phyloP scores from a whole-genome alignment of 495 filamentous ascomycete genomes.

The Clohesyomyces aquaticus region DNA sequence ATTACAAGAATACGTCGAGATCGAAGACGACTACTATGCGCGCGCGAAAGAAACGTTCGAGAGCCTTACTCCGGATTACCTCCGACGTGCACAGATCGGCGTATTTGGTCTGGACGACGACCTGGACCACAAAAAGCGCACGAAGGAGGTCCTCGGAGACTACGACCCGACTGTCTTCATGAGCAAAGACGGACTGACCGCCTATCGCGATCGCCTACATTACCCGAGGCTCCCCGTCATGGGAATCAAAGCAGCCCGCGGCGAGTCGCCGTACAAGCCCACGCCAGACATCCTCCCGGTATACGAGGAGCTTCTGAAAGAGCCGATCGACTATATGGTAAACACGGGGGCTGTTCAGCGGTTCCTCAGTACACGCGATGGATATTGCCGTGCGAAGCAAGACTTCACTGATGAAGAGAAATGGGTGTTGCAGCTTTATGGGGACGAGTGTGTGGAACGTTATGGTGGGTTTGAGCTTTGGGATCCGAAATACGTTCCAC shows the following conservation, averaged over 20 bases:
- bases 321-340: slow-evolving; percentile 15
- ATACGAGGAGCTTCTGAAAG: slow-evolving; percentile 9
- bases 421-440: slow-evolving; percentile 35
- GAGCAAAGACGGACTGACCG: slow-evolving; percentile 14
- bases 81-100: background rate
- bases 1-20: slow-evolving; percentile 17
- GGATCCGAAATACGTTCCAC: slow-evolving; percentile 16
- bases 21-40: slow-evolving; percentile 25
- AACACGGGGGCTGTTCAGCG: no score
- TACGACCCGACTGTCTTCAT: slow-evolving; percentile 18
- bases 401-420: slow-evolving; percentile 13
- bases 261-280: background rate
- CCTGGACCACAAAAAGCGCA: slow-evolving; percentile 9
- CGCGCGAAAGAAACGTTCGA: slow-evolving; percentile 8
- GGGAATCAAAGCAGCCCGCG: background rate
- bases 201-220: slow-evolving; percentile 3
- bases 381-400: no score
- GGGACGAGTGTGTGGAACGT: slow-evolving; percentile 32
- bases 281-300: background rate
- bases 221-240: slow-evolving; percentile 9
- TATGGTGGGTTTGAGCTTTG: slow-evolving; percentile 33
- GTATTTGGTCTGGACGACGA: no score
- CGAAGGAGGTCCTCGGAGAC: background rate
- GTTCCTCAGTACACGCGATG: no score
- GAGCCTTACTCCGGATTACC: background rate